Base-by-base conservation (phyloP, 352 stramenopile species). In the Blastocystis sp. region DNA sequence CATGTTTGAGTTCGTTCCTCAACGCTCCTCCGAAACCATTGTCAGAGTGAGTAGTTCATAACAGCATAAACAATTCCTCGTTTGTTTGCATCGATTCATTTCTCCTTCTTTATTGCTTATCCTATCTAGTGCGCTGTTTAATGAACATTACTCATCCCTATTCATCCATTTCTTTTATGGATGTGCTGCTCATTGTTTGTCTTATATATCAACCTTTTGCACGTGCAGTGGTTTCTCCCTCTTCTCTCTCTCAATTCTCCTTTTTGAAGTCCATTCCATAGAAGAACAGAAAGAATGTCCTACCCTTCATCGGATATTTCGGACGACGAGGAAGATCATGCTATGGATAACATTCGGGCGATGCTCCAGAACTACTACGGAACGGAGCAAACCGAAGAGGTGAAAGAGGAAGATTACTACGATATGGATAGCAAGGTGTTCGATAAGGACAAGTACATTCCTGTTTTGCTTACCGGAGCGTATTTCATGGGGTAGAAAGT, bases 361-460 rank as follows among this genome's bases (percentile, higher is more conserved):
- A 84, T 84, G 74, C 62, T 84, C 34, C 74, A 84, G 41, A 48
- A 71, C 61, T 84, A 84, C 61, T 84, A 84, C 34, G 74, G 74
- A 52, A 84, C 74, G 1, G 74, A 84, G 45, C 45, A 62, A n/a
- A 45, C 40, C 34, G 66, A 53, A n/a, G 66, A 77, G 45, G 74
- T 84, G 59, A 67, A 71, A 19, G 59, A 67, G 43, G 74, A 84
- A 38, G 74, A 84, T 40, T 71, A 84, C 23, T 71, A 67, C 38
- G 62, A 84, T 84, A 71, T 84, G 62, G 74, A 84, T 84, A 71
- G 59, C 43, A 84, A 84, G 38, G 62, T 84, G 38, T 84, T 84
- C 74, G 74, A 84, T 66, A 84, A 71, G 34, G 62, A 84, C 38
- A 84, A 84, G 62, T 84, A 69, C 34, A 84, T 84, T 52, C 74